Evolutionary conservation across 1,284 basidiomycete genomes (phyloP).

Genomic region (Papiliotrema nemorosa): DNA sequence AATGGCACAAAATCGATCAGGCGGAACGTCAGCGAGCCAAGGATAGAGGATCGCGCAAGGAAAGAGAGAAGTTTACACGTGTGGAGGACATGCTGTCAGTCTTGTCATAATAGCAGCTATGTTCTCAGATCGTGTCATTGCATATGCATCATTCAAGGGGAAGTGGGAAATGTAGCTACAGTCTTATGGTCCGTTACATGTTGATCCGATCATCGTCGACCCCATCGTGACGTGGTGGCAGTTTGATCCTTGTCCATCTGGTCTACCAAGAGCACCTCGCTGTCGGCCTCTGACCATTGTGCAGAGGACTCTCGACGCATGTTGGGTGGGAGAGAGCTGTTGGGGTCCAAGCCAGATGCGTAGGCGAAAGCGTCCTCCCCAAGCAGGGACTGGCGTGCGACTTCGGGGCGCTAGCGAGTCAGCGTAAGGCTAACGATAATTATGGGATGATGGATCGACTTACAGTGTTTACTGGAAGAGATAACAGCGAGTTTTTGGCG

Average conservation of each 20-base stretch:
- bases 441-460: slow-evolving; percentile 9
- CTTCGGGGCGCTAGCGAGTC: slow-evolving; percentile 16
- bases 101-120: slow-evolving; percentile 3
- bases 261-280: slow-evolving; percentile 23
- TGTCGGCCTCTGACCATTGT: slow-evolving; percentile 25
- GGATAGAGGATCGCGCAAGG: slow-evolving; percentile 31
- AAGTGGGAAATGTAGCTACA: neutral
- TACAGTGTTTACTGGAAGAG: slow-evolving; percentile 31
- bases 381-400: slow-evolving; percentile 24
- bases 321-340: slow-evolving; percentile 31
- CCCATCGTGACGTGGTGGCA: too few species aligned
- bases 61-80: slow-evolving; percentile 51
- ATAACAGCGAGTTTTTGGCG: slow-evolving; percentile 44
- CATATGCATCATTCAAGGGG: neutral
- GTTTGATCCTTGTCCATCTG: slow-evolving; percentile 3
- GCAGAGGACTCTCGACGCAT: slow-evolving; percentile 29
- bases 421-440: neutral
- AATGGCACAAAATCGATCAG: slow-evolving; percentile 42
- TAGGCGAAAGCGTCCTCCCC: slow-evolving; percentile 20
- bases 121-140: neutral
- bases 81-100: slow-evolving; percentile 58
- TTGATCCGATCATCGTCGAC: too few species aligned
- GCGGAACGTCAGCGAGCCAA: slow-evolving; percentile 25
- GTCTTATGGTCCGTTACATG: neutral
- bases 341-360: slow-evolving; percentile 15